A percentile compares a stretch with the other conserved stretches of the same genome.
phyloP scores from a whole-genome alignment of 805 yeast species.

The Saccharomycopsis selenospora region DNA sequence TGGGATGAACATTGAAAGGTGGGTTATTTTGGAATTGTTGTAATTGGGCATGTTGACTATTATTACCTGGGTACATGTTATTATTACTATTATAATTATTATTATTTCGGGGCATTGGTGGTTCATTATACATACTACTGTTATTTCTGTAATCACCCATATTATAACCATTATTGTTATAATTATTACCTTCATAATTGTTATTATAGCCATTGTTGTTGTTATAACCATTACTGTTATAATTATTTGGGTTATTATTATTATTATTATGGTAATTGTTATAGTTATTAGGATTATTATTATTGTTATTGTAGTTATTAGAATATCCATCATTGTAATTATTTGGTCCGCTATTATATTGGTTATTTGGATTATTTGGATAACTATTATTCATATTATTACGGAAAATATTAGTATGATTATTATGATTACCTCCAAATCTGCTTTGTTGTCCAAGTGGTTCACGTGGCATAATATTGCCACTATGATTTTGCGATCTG shows the following conservation, averaged over 20 bases:
- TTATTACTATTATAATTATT: conserved; percentile 13
- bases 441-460: background rate
- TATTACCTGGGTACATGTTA: conserved; percentile 6
- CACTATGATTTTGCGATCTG: conserved; percentile 3
- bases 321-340: conserved; percentile 18
- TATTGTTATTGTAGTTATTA: conserved; percentile 22
- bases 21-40: conserved; percentile 4
- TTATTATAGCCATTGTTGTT: conserved; percentile 19
- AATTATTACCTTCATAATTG: conserved; percentile 23
- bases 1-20: background rate
- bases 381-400: conserved; percentile 24
- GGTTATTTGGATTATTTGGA: conserved; percentile 22
- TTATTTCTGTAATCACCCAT: conserved; percentile 4
- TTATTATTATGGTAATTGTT: conserved; percentile 24
- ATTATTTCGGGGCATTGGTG: conserved; percentile 12
- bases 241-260: conserved; percentile 27
- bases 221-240: conserved; percentile 21
- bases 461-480: background rate
- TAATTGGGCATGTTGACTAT: background rate
- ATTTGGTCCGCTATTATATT: conserved; percentile 8
- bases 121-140: background rate
- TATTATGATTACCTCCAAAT: conserved; percentile 5
- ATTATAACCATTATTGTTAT: conserved; percentile 18
- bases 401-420: conserved; percentile 14
- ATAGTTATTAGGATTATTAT: conserved; percentile 23